These are phyloP conservation scores for Anacardium occidentale DNA, from an alignment of 345 rosid species.

Conservation along the genomic window DNA sequence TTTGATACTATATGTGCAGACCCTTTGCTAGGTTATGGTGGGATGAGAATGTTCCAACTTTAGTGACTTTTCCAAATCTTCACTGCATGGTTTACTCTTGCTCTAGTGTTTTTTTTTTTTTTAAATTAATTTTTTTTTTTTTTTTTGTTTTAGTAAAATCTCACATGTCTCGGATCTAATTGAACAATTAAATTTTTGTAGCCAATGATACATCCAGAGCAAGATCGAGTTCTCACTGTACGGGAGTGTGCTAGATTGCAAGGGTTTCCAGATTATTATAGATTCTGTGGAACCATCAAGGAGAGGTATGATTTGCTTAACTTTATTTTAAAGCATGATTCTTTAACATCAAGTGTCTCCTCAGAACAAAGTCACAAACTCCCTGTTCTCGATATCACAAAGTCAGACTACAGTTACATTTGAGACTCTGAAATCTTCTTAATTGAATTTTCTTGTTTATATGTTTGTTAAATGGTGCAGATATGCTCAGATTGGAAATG, in stretches of 20 bases:
- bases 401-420: too few species aligned
- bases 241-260: conserved; percentile 90
- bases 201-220: conserved; percentile 86
- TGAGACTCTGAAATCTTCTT: too few species aligned
- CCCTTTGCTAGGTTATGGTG: conserved; percentile 94
- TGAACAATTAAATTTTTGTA: conserved; percentile 30
- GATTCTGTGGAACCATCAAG: too few species aligned
- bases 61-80: conserved; percentile 58
- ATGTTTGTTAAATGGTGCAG: conserved; percentile 28
- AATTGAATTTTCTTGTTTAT: neutral
- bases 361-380: too few species aligned
- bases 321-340: too few species aligned
- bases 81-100: conserved; percentile 57
- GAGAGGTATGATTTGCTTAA: too few species aligned
- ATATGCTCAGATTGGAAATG: conserved; percentile 90
- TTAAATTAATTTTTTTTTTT: neutral
- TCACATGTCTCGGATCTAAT: conserved; percentile 11
- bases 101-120: conserved; percentile 2
- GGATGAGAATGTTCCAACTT: conserved; percentile 90
- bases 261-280: conserved; percentile 93
- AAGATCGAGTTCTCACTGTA: conserved; percentile 81
- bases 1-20: conserved; percentile 34
- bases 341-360: too few species aligned
- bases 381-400: too few species aligned
- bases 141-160: conserved; percentile 6